These are phyloP conservation scores for Sphenostylis stenocarpa DNA, from an alignment of 306 rosid species.

Conservation along the genomic window DNA sequence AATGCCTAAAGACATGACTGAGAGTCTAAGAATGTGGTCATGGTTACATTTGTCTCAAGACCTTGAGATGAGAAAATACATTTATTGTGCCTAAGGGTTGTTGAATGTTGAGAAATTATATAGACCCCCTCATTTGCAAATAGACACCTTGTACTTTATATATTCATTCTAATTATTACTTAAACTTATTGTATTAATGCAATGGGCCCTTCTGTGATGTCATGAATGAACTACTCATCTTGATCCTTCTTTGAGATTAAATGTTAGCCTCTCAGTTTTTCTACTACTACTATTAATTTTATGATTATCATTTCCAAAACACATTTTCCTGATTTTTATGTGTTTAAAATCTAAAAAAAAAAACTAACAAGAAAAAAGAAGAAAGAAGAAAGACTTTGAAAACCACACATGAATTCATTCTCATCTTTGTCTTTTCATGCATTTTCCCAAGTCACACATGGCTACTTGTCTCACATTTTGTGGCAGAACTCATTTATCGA, in stretches of 20 bases:
- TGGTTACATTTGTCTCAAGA: neutral
- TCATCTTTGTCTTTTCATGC: neutral
- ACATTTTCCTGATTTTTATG: neutral
- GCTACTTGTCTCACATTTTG: neutral
- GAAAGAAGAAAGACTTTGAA: neutral
- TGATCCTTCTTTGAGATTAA: neutral
- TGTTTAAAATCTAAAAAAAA: neutral
- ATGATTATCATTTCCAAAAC: neutral
- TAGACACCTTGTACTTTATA: neutral
- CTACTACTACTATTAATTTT: neutral
- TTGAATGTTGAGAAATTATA: neutral
- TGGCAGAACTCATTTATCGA: neutral
- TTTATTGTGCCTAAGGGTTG: conserved; percentile 1
- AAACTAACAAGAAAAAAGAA: neutral
- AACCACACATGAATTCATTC: neutral
- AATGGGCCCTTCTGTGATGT: neutral
- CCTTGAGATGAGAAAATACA: conserved; percentile 5
- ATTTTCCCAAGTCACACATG: neutral
- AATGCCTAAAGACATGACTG: conserved; percentile 8
- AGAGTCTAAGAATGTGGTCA: conserved; percentile 21
- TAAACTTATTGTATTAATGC: neutral
- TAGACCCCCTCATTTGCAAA: neutral
- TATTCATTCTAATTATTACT: neutral
- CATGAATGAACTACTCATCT: neutral
- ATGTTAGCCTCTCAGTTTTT: neutral